A percentile compares a stretch with the other conserved stretches of the same genome.
phyloP scores from a whole-genome alignment of 192 early-diverging fungal genomes.

The Backusella parvicylindrica region DNA sequence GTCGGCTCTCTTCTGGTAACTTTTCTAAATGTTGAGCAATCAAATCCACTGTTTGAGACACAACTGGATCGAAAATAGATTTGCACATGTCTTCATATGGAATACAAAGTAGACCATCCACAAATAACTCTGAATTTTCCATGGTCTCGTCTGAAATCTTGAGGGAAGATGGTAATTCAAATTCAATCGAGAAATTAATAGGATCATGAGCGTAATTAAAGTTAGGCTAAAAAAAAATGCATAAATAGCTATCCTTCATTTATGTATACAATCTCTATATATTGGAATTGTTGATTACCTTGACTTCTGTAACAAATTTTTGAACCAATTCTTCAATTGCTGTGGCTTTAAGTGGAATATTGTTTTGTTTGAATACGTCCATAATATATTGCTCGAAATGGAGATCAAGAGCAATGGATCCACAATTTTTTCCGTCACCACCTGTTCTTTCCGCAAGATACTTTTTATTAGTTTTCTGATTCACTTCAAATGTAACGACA shows the following conservation, averaged over 20 bases:
- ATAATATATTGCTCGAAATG: slow-evolving; percentile 30
- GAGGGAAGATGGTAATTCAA: background rate
- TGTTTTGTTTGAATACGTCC: background rate
- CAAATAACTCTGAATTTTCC: background rate
- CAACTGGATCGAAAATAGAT: background rate
- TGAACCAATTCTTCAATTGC: slow-evolving; percentile 12
- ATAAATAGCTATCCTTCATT: background rate
- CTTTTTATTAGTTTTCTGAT: slow-evolving; percentile 4
- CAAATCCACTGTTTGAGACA: slow-evolving; percentile 29
- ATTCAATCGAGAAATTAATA: background rate
- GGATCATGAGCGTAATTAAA: background rate
- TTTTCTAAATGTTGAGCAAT: slow-evolving; percentile 43
- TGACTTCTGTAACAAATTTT: background rate
- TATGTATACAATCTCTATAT: background rate
- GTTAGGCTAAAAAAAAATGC: background rate
- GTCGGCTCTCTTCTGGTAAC: slow-evolving; percentile 16
- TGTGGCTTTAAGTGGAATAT: background rate
- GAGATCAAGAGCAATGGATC: slow-evolving; percentile 42
- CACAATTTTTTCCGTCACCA: slow-evolving; percentile 39
- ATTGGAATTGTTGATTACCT: background rate
- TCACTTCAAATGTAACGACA: slow-evolving; percentile 35
- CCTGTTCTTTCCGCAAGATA: slow-evolving; percentile 29
- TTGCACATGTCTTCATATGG: background rate
- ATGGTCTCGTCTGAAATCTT: background rate
- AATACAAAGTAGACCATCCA: background rate